These are phyloP conservation scores for Pterulicium gracile DNA, from an alignment of 1,284 basidiomycete species.

Conservation along the genomic window DNA sequence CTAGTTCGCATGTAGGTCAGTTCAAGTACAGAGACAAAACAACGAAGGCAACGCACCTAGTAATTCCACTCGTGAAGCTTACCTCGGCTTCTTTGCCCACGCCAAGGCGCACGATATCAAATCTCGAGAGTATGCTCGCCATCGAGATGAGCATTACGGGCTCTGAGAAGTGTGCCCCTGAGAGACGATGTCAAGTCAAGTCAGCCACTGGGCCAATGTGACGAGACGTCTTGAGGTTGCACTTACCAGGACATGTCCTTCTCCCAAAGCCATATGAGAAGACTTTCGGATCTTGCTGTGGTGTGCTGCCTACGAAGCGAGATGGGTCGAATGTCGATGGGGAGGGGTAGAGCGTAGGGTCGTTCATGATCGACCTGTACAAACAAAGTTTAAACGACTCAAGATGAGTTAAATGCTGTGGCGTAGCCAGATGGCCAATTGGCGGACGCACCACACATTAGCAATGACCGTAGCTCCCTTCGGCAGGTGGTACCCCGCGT, in stretches of 20 bases:
- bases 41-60: slow-evolving; percentile 21
- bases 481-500: slow-evolving; percentile 30
- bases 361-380: slow-evolving; percentile 33
- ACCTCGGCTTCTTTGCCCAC: slow-evolving; percentile 13
- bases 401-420: neutral
- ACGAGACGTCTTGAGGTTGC: neutral
- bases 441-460: slow-evolving; percentile 31
- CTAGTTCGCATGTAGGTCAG: neutral
- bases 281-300: slow-evolving; percentile 21
- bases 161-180: slow-evolving; percentile 31
- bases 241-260: slow-evolving; percentile 27
- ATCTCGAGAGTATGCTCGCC: slow-evolving; percentile 25
- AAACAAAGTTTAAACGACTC: slow-evolving; percentile 1
- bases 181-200: slow-evolving; percentile 6
- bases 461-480: slow-evolving; percentile 29
- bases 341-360: slow-evolving; percentile 16
- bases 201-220: neutral
- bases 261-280: slow-evolving; percentile 35
- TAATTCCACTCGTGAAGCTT: slow-evolving; percentile 28
- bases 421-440: neutral
- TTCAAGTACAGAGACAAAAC: neutral
- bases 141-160: slow-evolving; percentile 27
- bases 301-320: slow-evolving; percentile 1
- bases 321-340: slow-evolving; percentile 11
- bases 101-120: slow-evolving; percentile 20